These are phyloP conservation scores for Cryptococcus hybrid DNA, from an alignment of 1,284 basidiomycete species.

Conservation along the genomic window DNA sequence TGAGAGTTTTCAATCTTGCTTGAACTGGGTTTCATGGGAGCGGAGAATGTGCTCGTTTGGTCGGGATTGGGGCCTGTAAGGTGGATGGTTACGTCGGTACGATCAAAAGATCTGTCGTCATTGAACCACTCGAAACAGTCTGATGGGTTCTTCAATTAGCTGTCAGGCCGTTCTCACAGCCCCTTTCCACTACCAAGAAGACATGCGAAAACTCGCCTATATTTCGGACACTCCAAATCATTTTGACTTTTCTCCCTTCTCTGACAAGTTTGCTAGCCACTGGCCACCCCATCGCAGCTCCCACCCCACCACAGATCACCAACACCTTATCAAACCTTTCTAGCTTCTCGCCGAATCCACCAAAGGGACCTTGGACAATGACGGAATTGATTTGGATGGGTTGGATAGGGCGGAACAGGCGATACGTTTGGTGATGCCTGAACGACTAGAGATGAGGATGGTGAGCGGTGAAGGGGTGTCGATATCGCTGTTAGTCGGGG, in stretches of 20 bases:
- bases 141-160: neutral
- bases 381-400: neutral
- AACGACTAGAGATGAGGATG: slow-evolving; percentile 2
- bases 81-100: neutral
- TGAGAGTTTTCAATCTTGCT: neutral
- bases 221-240: slow-evolving; percentile 4
- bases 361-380: slow-evolving; percentile 5
- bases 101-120: neutral
- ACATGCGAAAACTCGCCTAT: slow-evolving; percentile 1
- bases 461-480: neutral
- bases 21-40: neutral
- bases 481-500: neutral
- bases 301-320: slow-evolving; percentile 5
- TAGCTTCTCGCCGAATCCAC: neutral
- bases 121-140: slow-evolving; percentile 4
- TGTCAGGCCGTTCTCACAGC: neutral
- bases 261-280: slow-evolving; percentile 1
- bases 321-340: slow-evolving; percentile 3
- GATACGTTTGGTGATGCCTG: slow-evolving; percentile 1
- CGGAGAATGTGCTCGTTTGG: no score
- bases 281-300: slow-evolving; percentile 1
- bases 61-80: neutral
- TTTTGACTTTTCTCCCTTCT: neutral
- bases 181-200: neutral
- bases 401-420: neutral